Evolutionary conservation across 331 rosid species (phyloP), one percentile per base, ranked within the genome.

Genomic region (Acacia pycnantha): DNA sequence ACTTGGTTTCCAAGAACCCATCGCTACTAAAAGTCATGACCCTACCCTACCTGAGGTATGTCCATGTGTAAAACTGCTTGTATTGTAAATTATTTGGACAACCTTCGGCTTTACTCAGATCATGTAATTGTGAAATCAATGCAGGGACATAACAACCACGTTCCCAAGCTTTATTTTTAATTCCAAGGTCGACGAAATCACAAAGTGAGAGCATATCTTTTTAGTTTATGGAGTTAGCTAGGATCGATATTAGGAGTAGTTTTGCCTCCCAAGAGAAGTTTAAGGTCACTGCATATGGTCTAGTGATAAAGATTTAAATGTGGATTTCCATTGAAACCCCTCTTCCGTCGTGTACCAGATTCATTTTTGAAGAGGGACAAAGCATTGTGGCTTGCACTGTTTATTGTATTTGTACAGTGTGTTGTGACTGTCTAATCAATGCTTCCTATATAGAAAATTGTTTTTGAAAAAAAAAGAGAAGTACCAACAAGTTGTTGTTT

Each of bases 141-240:
- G 91, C 94, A 96, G 99, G 88, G 97, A 96, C 61, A 85, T 96
- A 76, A 96, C 99, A 4, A 96, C 97, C 8, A 77, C 92, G 8
- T 96, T 96, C 76, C 99, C 99, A 54, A 96, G 98, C 82, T 96
- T 96, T 83, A 93, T 96, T 59, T 96, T 96, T 80, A 83, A 96
- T 89, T 88, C 98, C 4, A 90, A 91, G 86, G 89, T 94, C 72
- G 99, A 96, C 24, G 99, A 96, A 79, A 83, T 96, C 76, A 89
- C 84, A 35, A 82, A 91, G 8, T 95, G 78, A 89, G 69, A 46
- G 16, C 29, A 29, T 26, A 26, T 78, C 80, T 82, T 22, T 74
- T 77, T 79, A 71, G 78, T 53, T 24, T 62, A 21, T 64, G 46
- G 66, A 51, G 27, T 81, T 37, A 37, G 41, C 41, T 82, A 76